phyloP scores from a whole-genome alignment of 805 yeast genomes.

The Starmerella floricola region DNA sequence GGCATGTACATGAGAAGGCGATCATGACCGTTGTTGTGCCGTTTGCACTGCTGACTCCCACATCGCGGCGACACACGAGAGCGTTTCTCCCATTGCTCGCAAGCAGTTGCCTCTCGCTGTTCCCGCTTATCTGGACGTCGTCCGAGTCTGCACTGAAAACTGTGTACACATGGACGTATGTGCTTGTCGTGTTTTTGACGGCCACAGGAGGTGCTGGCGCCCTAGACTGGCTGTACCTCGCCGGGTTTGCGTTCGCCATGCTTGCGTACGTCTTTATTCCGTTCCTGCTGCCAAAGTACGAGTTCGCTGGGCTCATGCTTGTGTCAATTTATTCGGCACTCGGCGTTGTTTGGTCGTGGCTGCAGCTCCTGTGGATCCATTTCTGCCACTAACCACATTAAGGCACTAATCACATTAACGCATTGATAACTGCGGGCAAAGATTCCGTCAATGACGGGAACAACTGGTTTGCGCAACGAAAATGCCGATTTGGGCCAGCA shows the following conservation, averaged over 20 bases:
- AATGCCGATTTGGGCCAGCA: too few relatives aligned
- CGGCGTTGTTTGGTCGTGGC: conserved; percentile 80
- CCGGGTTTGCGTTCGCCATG: conserved; percentile 57
- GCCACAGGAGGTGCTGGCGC: conserved; percentile 35
- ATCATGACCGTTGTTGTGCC: conserved; percentile 83
- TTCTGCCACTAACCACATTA: not conserved
- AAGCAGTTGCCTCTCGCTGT: conserved; percentile 75
- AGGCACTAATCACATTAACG: too few relatives aligned
- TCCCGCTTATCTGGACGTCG: conserved; percentile 73
- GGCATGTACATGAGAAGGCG: conserved; percentile 99
- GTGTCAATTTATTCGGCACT: conserved; percentile 76
- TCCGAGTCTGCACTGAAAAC: conserved; percentile 70
- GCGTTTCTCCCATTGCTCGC: conserved; percentile 61
- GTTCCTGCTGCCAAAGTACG: conserved; percentile 39
- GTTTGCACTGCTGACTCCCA: conserved; percentile 58
- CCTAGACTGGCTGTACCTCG: conserved; percentile 56
- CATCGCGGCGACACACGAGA: conserved; percentile 58
- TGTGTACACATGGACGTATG: conserved; percentile 73
- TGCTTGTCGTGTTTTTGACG: conserved; percentile 55
- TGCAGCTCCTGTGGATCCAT: conserved; percentile 30
- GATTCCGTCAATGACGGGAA: too few relatives aligned
- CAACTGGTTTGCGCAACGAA: too few relatives aligned
- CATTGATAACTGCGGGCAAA: too few relatives aligned
- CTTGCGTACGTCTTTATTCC: conserved; percentile 46
- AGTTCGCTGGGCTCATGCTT: conserved; percentile 68